Evolutionary conservation across 192 early-diverging fungal species (phyloP), one percentile per base, ranked within the genome.

Genomic region (Haplosporangium gracile): DNA sequence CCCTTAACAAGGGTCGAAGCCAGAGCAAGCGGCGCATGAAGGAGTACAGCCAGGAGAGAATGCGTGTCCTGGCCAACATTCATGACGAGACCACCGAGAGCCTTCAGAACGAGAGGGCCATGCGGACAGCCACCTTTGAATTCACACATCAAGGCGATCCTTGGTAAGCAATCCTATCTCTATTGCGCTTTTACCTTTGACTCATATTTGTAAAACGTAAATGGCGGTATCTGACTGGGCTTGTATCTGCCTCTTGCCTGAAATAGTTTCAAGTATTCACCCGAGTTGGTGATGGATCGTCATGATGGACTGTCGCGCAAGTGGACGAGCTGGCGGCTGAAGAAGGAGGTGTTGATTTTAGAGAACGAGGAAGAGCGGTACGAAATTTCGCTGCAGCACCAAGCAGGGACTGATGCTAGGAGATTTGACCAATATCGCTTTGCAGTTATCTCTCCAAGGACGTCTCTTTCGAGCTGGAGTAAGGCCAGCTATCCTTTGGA

Each of bases 141-240:
- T 94, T 93, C 76, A 92, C 91, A 22, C 88, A 89, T 32, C 89
- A 92, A 49, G 91, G 91, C 3, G 89, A 90, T 57, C 89, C 92
- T 69, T 93, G 93, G 92, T 94, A 88, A 51, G 79, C 45, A 15
- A 16, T 34, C 34, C 3, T 36, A 70, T 29, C 6, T 57, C 42
- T 71, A 13, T 70, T 20, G 7, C 71, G 1, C 8, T 34, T 70
- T 36, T 10, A 34, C 15, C 4, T 1, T 4, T 40, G 32, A 24
- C 32, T 68, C 7, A 26, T 65, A 29, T 18, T 45, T 34, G 40
- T 24, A 1, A 63, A 20, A 24, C 8, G 18, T 8, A 20, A 20
- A 39, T 20, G 20, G 16, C 49, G 5, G 16, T 51, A 51, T 40
- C 43, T 72, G 11, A 32, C 55, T 1, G 5, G n/a, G 5, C 72